Evolutionary conservation across 2,329 filamentous ascomycete genomes (phyloP).

Genomic region (Sclerotinia spermophila): DNA sequence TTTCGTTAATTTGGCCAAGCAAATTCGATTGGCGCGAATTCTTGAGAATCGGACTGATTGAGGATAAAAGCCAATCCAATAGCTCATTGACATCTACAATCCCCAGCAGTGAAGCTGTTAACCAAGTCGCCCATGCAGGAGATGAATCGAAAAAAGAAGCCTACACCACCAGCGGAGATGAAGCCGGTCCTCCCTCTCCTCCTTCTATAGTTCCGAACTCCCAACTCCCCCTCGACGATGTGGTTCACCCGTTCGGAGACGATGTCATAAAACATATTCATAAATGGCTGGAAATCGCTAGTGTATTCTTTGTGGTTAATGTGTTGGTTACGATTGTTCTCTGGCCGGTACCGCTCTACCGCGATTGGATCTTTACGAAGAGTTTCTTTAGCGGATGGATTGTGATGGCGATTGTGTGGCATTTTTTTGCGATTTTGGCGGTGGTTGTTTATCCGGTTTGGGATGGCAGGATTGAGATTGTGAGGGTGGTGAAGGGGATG

Average conservation of each 20-base stretch:
- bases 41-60: slow-evolving; percentile 45
- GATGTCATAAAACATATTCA: slow-evolving; percentile 37
- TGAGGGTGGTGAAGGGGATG: not conserved
- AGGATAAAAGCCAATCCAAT: slow-evolving; percentile 33
- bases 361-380: slow-evolving; percentile 47
- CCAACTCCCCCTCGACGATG: slow-evolving; percentile 38
- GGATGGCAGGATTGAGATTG: slow-evolving; percentile 44
- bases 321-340: slow-evolving; percentile 45
- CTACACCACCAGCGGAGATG: not conserved
- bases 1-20: slow-evolving; percentile 45
- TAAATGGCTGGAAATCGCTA: slow-evolving; percentile 42
- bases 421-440: slow-evolving; percentile 45
- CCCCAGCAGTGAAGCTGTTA: slow-evolving; percentile 26
- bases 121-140: not conserved
- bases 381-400: slow-evolving; percentile 50
- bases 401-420: slow-evolving; percentile 50
- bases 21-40: slow-evolving; percentile 44
- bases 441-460: slow-evolving; percentile 48
- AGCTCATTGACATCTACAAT: not conserved
- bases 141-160: not conserved
- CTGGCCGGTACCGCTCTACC: slow-evolving; percentile 50
- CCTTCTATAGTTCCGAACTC: not conserved
- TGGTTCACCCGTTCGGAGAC: slow-evolving; percentile 44
- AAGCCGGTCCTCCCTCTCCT: not conserved
- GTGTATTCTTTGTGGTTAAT: slow-evolving; percentile 41